These are phyloP conservation scores for Venturiaceae sp. DNA, from an alignment of 2,329 filamentous ascomycete genomes.

Conservation along the genomic window DNA sequence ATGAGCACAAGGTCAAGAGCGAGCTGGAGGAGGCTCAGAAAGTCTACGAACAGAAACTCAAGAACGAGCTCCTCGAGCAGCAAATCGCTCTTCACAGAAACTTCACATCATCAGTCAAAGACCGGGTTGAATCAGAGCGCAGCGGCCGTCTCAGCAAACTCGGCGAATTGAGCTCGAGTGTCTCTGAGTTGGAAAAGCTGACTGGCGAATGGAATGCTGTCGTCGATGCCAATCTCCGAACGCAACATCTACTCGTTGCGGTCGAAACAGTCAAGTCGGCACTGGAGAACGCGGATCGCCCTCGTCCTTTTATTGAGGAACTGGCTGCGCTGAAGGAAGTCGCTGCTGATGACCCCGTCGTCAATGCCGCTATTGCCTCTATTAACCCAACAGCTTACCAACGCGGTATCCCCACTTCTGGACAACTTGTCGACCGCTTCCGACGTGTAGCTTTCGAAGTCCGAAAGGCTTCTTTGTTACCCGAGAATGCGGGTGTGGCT, in stretches of 20 bases:
- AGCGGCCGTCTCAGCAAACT: constrained; percentile 79
- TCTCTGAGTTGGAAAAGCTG: constrained; percentile 72
- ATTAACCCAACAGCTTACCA: constrained; percentile 94
- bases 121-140: constrained; percentile 81
- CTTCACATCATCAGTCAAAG: constrained; percentile 68
- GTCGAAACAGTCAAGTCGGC: constrained; percentile 85
- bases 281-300: constrained; percentile 63
- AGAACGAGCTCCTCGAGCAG: constrained; percentile 84
- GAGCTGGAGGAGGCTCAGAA: constrained; percentile 72
- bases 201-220: constrained; percentile 85
- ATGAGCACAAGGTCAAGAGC: constrained; percentile 68
- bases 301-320: constrained; percentile 82
- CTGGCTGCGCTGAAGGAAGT: constrained; percentile 92
- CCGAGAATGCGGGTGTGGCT: constrained; percentile 87
- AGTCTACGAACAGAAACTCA: constrained; percentile 70
- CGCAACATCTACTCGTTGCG: constrained; percentile 92
- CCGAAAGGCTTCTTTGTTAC: constrained; percentile 84
- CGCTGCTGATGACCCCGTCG: constrained; percentile 71
- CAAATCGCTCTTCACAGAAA: constrained; percentile 79
- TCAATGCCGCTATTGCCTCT: constrained; percentile 89
- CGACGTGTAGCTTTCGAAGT: constrained; percentile 86
- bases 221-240: constrained; percentile 81
- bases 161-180: constrained; percentile 64
- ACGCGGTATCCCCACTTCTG: constrained; percentile 71
- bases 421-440: constrained; percentile 92